phyloP scores from a whole-genome alignment of 352 stramenopile species.

The Aphanomyces cochlioides region DNA sequence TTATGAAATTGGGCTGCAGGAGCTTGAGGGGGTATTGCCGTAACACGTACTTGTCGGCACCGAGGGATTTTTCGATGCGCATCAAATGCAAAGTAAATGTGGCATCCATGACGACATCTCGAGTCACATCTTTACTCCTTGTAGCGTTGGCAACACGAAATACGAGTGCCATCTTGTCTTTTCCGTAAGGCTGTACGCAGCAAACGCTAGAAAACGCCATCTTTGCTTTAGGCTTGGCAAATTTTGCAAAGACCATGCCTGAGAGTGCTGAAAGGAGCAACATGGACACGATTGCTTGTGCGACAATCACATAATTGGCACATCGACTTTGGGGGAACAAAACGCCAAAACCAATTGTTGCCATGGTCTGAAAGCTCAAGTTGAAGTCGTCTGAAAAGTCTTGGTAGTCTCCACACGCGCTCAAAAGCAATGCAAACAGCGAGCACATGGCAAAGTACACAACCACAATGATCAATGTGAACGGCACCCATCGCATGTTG shows the following conservation, averaged over 20 bases:
- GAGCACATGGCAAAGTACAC: conserved; percentile 48
- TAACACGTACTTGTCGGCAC: conserved; percentile 28
- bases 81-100: conserved; percentile 76
- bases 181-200: conserved; percentile 72
- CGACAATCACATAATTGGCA: conserved; percentile 60
- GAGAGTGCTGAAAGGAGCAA: conserved; percentile 73
- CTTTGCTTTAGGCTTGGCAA: conserved; percentile 75
- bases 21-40: conserved; percentile 70
- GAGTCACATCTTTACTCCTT: conserved; percentile 69
- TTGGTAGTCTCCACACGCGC: conserved; percentile 50
- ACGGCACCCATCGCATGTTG: conserved; percentile 76
- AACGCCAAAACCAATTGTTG: conserved; percentile 78
- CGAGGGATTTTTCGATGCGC: conserved; percentile 50
- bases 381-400: conserved; percentile 61
- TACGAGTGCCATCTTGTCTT: conserved; percentile 70
- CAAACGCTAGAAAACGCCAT: conserved; percentile 78
- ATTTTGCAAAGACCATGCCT: conserved; percentile 82
- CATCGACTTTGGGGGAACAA: conserved; percentile 65
- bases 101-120: conserved; percentile 85
- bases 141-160: conserved; percentile 79
- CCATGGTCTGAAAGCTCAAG: conserved; percentile 79
- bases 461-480: conserved; percentile 49
- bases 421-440: conserved; percentile 50
- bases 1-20: conserved; percentile 81
- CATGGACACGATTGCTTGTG: conserved; percentile 80